Conservation (phyloP, 306 rosid genomes). For the Hylodesmum podocarpum region DNA sequence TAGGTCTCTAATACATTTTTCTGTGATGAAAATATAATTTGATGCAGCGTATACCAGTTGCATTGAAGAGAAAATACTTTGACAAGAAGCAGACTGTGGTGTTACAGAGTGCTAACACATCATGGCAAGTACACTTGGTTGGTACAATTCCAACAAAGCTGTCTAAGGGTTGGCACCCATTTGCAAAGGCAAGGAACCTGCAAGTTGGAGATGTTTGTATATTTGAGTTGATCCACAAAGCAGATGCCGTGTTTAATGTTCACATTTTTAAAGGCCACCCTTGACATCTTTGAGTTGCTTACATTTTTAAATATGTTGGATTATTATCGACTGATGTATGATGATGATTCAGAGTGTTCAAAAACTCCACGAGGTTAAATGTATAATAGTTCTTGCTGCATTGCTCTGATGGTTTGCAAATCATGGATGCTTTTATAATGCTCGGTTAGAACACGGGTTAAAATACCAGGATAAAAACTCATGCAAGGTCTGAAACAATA, state of each 20-base stretch:
- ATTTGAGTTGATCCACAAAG: slow-evolving; percentile 2
- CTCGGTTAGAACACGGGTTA: too few species aligned
- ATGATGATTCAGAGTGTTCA: too few species aligned
- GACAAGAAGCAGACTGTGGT: not conserved
- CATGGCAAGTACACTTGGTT: not conserved
- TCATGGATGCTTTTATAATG: too few species aligned
- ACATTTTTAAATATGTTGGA: too few species aligned
- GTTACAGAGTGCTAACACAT: not conserved
- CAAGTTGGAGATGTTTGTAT: not conserved
- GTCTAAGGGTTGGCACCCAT: not conserved
- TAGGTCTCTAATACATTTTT: not conserved
- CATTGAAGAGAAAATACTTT: not conserved
- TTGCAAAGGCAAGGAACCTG: not conserved
- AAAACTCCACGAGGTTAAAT: too few species aligned
- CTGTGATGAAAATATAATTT: not conserved
- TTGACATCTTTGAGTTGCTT: too few species aligned
- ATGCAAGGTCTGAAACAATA: too few species aligned
- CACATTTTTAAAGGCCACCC: not conserved
- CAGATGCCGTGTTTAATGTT: not conserved
- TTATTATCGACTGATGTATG: too few species aligned
- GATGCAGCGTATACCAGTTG: not conserved
- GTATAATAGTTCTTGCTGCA: too few species aligned
- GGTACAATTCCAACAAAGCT: not conserved
- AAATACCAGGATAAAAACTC: too few species aligned
- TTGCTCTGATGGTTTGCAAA: too few species aligned